Base-by-base conservation (phyloP, 164 flowering plant genomes). In the Buxus sempervirens region DNA sequence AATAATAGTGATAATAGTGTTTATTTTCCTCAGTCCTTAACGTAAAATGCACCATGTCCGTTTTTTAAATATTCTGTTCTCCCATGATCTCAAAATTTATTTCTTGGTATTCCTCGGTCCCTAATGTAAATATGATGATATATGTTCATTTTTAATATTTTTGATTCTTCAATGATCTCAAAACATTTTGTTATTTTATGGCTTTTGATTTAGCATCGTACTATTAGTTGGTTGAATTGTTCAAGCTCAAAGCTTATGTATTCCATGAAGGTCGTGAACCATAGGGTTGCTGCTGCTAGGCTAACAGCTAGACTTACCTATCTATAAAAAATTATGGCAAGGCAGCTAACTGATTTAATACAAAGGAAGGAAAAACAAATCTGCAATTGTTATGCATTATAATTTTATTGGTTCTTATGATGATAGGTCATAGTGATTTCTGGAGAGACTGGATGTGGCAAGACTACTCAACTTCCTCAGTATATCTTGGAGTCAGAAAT, bases 391-490 rank as follows among this genome's bases (percentile, higher is more conserved):
- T 21, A 55, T 22, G 27, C 23, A 20, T 20, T 58, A 9, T 26
- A 18, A 13, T 36, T 60, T 60, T 20, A 62, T 61, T 70, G 24
- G 28, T 42, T 59, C 15, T 51, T 58, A 3, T 61, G 24, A 54
- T 65, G 58, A 60, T 69, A 96, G 99, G 98, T 96, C 6, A 79
- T 90, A 28, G 97, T 96, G 42, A 84, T 96, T 68, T 96, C 99
- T 58, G 99, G 99, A 22, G 99, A 96, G 83, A 96, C 99, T 69
- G 99, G 99, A 69, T 95, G 99, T 82, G 99, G 99, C 56, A 95
- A 95, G 82, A 95, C 99, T 65, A 95, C 99, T 51, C 99, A 96
- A 76, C 93, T 96, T 80, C 99, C 99, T 61, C 99, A 96, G 57
- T 96, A 89, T 63, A 76, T 96, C 60, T 72, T 96, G 48, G 99